Evolutionary conservation across 768 basidiomycete genomes (phyloP).

Genomic region (Psilocybe azurescens): DNA sequence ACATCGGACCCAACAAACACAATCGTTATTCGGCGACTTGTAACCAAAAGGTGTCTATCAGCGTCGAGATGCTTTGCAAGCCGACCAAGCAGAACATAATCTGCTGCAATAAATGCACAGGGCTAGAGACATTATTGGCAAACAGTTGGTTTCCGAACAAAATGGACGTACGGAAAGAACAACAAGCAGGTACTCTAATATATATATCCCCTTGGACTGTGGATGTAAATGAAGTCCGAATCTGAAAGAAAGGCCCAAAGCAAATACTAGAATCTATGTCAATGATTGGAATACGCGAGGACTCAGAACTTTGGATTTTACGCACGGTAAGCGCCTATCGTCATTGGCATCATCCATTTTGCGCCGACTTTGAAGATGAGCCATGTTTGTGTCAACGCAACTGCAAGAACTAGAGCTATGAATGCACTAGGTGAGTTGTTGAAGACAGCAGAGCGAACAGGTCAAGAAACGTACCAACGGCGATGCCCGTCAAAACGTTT

Average conservation of each 20-base stretch:
- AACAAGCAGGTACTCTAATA: conserved; percentile 62
- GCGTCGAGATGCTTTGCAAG: conserved; percentile 56
- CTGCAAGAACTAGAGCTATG: conserved; percentile 41
- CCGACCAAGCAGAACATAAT: conserved; percentile 72
- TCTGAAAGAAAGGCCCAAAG: conserved; percentile 58
- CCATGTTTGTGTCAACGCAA: conserved; percentile 49
- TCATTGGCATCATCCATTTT: conserved; percentile 67
- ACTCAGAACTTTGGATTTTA: background rate
- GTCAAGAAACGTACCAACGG: conserved; percentile 30
- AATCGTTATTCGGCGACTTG: conserved; percentile 52
- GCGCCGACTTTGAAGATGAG: conserved; percentile 50
- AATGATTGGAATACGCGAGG: background rate
- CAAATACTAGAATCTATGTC: conserved; percentile 47
- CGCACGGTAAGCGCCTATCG: conserved; percentile 62
- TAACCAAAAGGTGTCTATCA: conserved; percentile 53
- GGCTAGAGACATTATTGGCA: conserved; percentile 39
- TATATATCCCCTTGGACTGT: conserved; percentile 57
- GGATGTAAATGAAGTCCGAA: conserved; percentile 60
- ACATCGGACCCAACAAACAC: conserved; percentile 69
- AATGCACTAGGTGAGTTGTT: background rate
- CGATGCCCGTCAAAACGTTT: conserved; percentile 54
- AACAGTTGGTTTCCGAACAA: background rate
- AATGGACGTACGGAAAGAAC: conserved; percentile 54
- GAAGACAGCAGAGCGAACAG: background rate
- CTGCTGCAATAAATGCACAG: conserved; percentile 75